phyloP scores from a whole-genome alignment of 2,329 filamentous ascomycete species.

The Colletotrichum tropicicola region DNA sequence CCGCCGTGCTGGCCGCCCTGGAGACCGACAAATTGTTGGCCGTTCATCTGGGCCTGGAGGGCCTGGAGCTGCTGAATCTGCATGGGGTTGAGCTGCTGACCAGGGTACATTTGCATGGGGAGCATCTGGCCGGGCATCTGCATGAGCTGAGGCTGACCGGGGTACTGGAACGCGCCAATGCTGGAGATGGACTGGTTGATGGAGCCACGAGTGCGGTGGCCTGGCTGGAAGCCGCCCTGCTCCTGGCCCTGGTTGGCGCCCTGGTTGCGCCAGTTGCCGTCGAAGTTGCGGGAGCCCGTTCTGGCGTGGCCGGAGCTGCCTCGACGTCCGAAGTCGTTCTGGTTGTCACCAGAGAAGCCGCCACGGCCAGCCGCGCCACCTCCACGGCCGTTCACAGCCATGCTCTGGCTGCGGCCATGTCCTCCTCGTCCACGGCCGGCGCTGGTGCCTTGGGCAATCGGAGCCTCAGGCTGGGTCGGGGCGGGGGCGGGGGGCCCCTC shows the following conservation, averaged over 20 bases:
- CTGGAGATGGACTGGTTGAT: conserved; percentile 84
- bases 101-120: conserved; percentile 83
- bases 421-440: conserved; percentile 65
- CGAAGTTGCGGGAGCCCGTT: conserved; percentile 90
- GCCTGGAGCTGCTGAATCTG: conserved; percentile 92
- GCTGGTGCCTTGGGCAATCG: conserved; percentile 50
- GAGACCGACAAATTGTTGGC: conserved; percentile 76
- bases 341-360: conserved; percentile 61
- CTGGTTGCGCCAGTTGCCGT: conserved; percentile 96
- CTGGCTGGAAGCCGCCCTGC: conserved; percentile 85
- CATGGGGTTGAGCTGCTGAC: conserved; percentile 87
- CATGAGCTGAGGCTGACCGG: conserved; percentile 85
- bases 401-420: conserved; percentile 87
- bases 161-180: conserved; percentile 89
- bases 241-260: conserved; percentile 74
- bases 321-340: conserved; percentile 76
- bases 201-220: conserved; percentile 86
- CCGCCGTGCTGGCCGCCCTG: conserved; percentile 78
- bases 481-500: conserved; percentile 50
- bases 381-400: conserved; percentile 69
- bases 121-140: conserved; percentile 89
- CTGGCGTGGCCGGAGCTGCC: conserved; percentile 73
- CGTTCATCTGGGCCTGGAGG: conserved; percentile 86
- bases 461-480: conserved; percentile 43
- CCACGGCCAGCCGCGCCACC: conserved; percentile 76